Evolutionary conservation across 2,329 filamentous ascomycete species (phyloP).

Genomic region (Basipetospora chlamydospora): DNA sequence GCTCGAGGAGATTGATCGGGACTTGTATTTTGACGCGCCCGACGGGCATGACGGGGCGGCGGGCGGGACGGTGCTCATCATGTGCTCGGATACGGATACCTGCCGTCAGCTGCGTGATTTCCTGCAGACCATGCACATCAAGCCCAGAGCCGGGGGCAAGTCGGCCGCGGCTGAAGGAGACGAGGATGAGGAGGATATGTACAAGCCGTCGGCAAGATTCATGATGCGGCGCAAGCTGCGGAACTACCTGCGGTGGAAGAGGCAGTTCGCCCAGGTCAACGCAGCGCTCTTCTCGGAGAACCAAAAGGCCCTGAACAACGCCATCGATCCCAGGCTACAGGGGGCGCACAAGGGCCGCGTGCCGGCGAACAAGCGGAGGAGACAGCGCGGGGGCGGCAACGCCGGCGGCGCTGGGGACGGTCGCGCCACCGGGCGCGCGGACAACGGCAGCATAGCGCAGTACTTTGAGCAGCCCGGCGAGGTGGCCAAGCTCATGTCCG

Average conservation of each 20-base stretch:
- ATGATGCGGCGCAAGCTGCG: conserved; percentile 85
- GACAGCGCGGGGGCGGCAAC: conserved; percentile 65
- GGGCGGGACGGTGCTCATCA: conserved; percentile 83
- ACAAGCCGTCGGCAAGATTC: conserved; percentile 59
- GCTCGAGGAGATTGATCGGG: conserved; percentile 82
- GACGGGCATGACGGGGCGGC: conserved; percentile 71
- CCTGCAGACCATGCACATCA: conserved; percentile 76
- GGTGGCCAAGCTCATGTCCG: conserved; percentile 67
- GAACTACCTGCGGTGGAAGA: conserved; percentile 82
- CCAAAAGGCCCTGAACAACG: conserved; percentile 58
- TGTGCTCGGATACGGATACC: conserved; percentile 81
- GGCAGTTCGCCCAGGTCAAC: conserved; percentile 75
- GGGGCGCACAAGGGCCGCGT: conserved; percentile 28
- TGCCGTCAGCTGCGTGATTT: conserved; percentile 85
- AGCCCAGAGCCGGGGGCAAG: conserved; percentile 25
- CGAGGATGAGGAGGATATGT: conserved; percentile 34
- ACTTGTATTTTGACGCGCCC: conserved; percentile 69
- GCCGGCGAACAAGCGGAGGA: conserved; percentile 72
- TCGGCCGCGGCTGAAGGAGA: conserved; percentile 28
- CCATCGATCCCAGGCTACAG: conserved; percentile 32
- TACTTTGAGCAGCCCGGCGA: conserved; percentile 74
- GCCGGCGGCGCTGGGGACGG: no score
- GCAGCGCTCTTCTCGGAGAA: conserved; percentile 65
- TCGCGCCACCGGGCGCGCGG: neutral
- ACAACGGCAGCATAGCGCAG: conserved; percentile 57